Evolutionary conservation across 768 basidiomycete genomes (phyloP), one percentile per base, ranked within the genome.

Genomic region (Scleroderma bovista): DNA sequence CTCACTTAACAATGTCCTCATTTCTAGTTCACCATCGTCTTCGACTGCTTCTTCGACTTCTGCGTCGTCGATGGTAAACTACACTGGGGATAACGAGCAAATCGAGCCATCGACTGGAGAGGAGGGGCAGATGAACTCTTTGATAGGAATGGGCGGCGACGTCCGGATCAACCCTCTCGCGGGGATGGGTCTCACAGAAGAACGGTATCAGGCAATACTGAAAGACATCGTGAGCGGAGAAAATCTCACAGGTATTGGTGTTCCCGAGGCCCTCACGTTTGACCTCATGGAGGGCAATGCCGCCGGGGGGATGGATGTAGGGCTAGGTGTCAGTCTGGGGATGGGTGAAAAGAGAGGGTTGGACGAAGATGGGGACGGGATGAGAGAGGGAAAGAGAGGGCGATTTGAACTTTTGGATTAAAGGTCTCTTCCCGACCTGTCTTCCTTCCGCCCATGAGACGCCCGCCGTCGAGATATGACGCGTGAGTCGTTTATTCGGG

Each of bases 161-260:
- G 74, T 74, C 29, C 71, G 80, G 50, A 79, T 89, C 56, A 93
- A 95, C 67, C 89, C 90, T 6, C 75, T 96, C 37, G 87, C 85
- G 15, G 86, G 83, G 16, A 87, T 93, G 81, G 93, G 92, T 12
- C 77, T 94, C 48, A 80, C 84, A 15, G 91, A 94, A 58, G 89
- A 93, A 62, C 88, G 93, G 66, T 96, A 94, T 69, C 78, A 78
- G 48, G 64, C 80, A 53, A 88, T 94, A 50, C 65, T 94, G 56
- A 81, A 84, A 64, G 84, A 80, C 47, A 74, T 93, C 51, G 80
- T 88, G 38, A 77, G 69, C 60, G 81, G 78, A 26, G 87, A 87
- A 55, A 73, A 74, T 4, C 75, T 85, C 60, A 66, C 72, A 65
- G 75, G 70, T 13, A 60, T 74, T 23, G 71, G 73, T 19, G 59